Conservation (phyloP, 768 basidiomycete species). For the Kwoniella pini region DNA sequence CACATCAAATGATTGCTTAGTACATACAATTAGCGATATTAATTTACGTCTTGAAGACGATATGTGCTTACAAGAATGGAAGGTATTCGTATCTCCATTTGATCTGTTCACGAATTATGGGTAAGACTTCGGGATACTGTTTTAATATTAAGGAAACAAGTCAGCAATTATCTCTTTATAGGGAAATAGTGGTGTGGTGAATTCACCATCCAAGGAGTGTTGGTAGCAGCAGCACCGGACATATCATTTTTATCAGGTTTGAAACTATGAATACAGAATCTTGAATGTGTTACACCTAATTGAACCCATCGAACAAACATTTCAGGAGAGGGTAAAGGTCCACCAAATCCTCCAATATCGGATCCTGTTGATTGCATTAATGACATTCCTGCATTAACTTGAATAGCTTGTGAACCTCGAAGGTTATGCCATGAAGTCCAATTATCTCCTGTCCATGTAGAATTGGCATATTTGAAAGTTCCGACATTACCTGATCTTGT, state of each 20-base stretch:
- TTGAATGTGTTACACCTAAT: constrained; percentile 42
- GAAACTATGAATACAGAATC: constrained; percentile 54
- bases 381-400: constrained; percentile 49
- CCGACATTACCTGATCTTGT: constrained; percentile 53
- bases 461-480: constrained; percentile 47
- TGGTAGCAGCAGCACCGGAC: constrained; percentile 42
- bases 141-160: no score
- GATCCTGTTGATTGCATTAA: constrained; percentile 49
- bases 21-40: neutral
- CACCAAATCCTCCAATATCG: constrained; percentile 54
- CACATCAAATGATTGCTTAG: constrained; percentile 46
- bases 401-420: constrained; percentile 49
- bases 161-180: no score
- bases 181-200: no score
- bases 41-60: neutral
- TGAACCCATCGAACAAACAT: constrained; percentile 54
- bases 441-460: constrained; percentile 54
- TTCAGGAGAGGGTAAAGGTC: constrained; percentile 48
- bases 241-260: constrained; percentile 50
- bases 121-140: constrained; percentile 52
- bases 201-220: constrained; percentile 52
- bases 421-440: constrained; percentile 50
- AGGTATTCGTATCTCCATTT: constrained; percentile 53
- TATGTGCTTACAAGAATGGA: constrained; percentile 48
- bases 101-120: constrained; percentile 46